Conservation (phyloP, 108 stramenopile genomes). For the Fistulifera pelliculosa region DNA sequence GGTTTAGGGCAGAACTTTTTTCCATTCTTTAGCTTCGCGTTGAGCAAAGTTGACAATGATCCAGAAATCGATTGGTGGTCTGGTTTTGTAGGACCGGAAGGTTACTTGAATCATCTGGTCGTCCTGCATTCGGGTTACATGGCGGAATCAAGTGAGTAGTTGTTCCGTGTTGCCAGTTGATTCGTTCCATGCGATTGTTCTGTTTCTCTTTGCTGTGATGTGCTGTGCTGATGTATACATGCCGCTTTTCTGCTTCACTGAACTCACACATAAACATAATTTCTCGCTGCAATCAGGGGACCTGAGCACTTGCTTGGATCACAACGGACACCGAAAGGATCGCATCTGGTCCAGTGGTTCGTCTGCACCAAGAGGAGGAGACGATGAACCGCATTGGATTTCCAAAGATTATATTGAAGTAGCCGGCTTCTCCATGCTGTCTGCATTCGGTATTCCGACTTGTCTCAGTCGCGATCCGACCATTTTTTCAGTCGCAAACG, state of each 20-base stretch:
- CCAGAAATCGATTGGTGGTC: conserved; percentile 5
- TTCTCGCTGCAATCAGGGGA: too few relatives aligned
- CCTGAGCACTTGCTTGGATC: too few relatives aligned
- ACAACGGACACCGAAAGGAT: neutral
- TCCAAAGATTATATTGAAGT: neutral
- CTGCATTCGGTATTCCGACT: neutral
- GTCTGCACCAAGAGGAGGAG: neutral
- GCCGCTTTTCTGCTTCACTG: too few relatives aligned
- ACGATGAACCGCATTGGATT: neutral
- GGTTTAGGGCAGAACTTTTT: neutral
- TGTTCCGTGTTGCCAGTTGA: too few relatives aligned
- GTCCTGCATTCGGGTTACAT: conserved; percentile 54
- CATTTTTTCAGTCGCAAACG: neutral
- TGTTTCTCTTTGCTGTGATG: too few relatives aligned
- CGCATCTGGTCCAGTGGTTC: conserved; percentile 16
- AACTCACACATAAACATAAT: too few relatives aligned
- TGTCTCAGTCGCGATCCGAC: neutral
- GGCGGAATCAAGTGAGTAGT: conserved; percentile 28
- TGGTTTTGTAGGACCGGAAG: conserved; percentile 12
- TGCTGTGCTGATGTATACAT: too few relatives aligned
- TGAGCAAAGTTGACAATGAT: too few relatives aligned
- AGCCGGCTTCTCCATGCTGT: neutral
- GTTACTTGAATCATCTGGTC: conserved; percentile 8
- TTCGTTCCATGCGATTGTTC: too few relatives aligned
- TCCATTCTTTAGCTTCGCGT: too few relatives aligned